These are phyloP conservation scores for Rhizophora mangle DNA, from an alignment of 345 rosid genomes.

Conservation along the genomic window DNA sequence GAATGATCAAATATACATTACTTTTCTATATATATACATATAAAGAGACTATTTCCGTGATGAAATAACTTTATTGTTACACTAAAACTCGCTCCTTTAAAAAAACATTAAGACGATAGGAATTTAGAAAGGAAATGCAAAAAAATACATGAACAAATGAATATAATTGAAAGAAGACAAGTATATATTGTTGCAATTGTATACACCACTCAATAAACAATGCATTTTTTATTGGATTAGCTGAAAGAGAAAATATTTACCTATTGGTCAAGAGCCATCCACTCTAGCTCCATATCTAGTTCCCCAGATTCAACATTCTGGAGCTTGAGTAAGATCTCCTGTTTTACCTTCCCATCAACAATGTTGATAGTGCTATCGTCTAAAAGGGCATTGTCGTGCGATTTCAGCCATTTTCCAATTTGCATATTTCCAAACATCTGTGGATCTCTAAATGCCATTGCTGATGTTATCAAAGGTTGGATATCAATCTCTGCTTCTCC, in stretches of 20 bases:
- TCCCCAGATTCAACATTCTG: constrained; percentile 97
- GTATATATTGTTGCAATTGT: not conserved
- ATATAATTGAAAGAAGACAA: not conserved
- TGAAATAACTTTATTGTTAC: not conserved
- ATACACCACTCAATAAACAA: not conserved
- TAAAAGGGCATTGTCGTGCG: constrained; percentile 79
- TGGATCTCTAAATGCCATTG: constrained; percentile 92
- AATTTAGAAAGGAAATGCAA: not conserved
- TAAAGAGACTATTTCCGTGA: no score
- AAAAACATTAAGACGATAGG: no score
- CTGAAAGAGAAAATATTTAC: not conserved
- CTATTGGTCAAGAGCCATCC: constrained; percentile 78
- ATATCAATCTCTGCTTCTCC: constrained; percentile 94
- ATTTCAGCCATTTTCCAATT: constrained; percentile 92
- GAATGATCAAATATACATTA: no score
- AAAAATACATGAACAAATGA: not conserved
- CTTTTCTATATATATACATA: no score
- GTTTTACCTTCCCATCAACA: constrained; percentile 86
- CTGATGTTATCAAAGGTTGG: constrained; percentile 85
- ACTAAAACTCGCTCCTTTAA: no score
- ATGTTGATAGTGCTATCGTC: constrained; percentile 84
- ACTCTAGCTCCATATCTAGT: constrained; percentile 68
- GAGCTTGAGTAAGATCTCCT: constrained; percentile 66
- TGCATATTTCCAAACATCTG: constrained; percentile 92
- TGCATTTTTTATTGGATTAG: not conserved